A percentile compares a stretch with the other conserved stretches of the same genome.
These are phyloP conservation scores for Microcyclospora tardicrescens DNA, from an alignment of 2,329 filamentous ascomycete genomes.

Conservation along the genomic window DNA sequence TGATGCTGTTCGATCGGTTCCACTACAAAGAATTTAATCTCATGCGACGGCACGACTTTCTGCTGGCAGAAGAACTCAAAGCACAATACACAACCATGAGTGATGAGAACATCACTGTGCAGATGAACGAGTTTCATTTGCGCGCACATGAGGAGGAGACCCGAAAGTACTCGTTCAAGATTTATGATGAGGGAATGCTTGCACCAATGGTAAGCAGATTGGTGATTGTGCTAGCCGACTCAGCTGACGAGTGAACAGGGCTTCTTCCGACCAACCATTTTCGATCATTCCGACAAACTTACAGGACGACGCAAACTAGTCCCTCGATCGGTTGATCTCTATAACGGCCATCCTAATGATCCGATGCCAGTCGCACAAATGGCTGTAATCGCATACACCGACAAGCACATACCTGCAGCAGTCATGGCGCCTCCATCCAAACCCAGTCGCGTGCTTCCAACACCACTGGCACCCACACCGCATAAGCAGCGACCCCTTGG, in stretches of 20 bases:
- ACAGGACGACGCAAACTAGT: conserved; percentile 67
- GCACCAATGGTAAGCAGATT: conserved; percentile 55
- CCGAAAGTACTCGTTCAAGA: conserved; percentile 88
- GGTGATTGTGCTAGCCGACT: not conserved
- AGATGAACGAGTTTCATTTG: conserved; percentile 80
- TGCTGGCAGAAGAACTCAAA: conserved; percentile 91
- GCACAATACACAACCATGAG: conserved; percentile 85
- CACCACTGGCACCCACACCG: conserved; percentile 14
- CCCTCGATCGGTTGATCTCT: conserved; percentile 80
- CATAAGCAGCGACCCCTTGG: conserved; percentile 38
- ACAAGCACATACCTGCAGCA: conserved; percentile 25
- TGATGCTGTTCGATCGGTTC: conserved; percentile 95
- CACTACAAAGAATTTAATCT: conserved; percentile 93
- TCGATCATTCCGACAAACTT: conserved; percentile 72
- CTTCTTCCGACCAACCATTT: conserved; percentile 79
- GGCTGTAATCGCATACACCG: conserved; percentile 44
- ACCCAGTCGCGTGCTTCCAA: conserved; percentile 31
- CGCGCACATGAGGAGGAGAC: conserved; percentile 80
- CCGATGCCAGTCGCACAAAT: conserved; percentile 75
- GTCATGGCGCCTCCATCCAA: conserved; percentile 26
- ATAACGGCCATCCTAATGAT: conserved; percentile 86
- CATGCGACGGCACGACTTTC: conserved; percentile 75
- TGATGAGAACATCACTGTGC: conserved; percentile 77
- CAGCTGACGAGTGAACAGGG: conserved; percentile 33
- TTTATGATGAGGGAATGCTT: conserved; percentile 91